These are phyloP conservation scores for Mycosphaerella sp. DNA, from an alignment of 2,329 filamentous ascomycete species.

Conservation along the genomic window DNA sequence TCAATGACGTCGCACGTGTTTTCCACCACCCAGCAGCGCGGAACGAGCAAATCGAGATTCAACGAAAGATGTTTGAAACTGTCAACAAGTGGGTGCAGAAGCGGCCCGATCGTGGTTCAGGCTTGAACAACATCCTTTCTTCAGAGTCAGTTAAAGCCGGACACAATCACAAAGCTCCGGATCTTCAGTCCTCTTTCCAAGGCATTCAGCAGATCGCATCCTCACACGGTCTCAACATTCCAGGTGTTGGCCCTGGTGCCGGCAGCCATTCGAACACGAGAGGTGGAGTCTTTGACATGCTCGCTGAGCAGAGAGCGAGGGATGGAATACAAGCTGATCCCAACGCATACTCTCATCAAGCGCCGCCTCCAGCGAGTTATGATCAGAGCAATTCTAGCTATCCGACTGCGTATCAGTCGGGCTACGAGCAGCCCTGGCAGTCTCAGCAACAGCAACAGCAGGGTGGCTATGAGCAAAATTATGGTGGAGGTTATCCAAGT, in stretches of 20 bases:
- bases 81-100: conserved; percentile 75
- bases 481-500: conserved; percentile 18
- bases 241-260: conserved; percentile 21
- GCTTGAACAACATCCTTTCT: conserved; percentile 68
- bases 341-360: conserved; percentile 23
- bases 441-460: conserved; percentile 22
- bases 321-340: conserved; percentile 13
- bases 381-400: conserved; percentile 28
- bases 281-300: conserved; percentile 30
- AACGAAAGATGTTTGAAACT: conserved; percentile 80
- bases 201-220: conserved; percentile 25
- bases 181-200: conserved; percentile 25
- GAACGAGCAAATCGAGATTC: conserved; percentile 68
- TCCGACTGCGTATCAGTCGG: conserved; percentile 34
- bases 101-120: conserved; percentile 57
- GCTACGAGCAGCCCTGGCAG: conserved; percentile 33
- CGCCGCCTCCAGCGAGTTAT: conserved; percentile 27
- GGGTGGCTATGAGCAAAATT: conserved; percentile 19
- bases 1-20: conserved; percentile 70
- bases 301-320: conserved; percentile 18
- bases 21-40: conserved; percentile 90
- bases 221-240: conserved; percentile 18
- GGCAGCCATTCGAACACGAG: conserved; percentile 26
- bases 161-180: conserved; percentile 60
- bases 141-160: conserved; percentile 78